Evolutionary conservation across 176 grass and related monocot genomes (phyloP), one percentile per base, ranked within the genome.

Genomic region (Cenchrus purpureus): DNA sequence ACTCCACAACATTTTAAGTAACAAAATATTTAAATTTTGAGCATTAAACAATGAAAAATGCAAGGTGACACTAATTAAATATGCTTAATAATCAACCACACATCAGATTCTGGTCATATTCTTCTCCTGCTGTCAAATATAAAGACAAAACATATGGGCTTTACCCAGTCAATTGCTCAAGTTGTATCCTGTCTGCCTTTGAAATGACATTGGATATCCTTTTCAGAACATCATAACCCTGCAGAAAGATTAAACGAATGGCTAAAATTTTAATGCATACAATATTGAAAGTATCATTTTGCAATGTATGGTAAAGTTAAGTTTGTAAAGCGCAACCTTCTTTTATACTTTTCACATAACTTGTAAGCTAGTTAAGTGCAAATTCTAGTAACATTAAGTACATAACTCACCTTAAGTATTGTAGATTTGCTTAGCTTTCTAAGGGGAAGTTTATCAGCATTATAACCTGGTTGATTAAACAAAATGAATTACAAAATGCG

Each of bases 381-480:
- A 68, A 50, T 57, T 78, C 44, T 45, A 4, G 44, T 45, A 45
- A 48, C 29, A 68, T 67, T 45, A 61, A 45, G 44, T 45, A 78
- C 44, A 51, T 64, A 85, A 65, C 89, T 84, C 10, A 98, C 92
- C 92, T 98, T 93, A 74, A 95, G 81, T 86, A 98, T 92, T 79
- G 91, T 98, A 80, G 95, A 91, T 90, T 95, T 95, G 76, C 95
- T 95, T 83, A 98, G 87, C 85, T 93, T 98, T 77, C 95, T 92
- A 82, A 98, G 92, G 76, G 95, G 95, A 74, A 98, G 83, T 84
- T 95, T 98, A 55, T 98, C 95, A 80, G 95, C 92, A 90, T 98
- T 95, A 83, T 95, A 98, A 60, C 95, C 95, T 98, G 83, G 16
- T 80, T 78, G 59, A 44, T 76, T 82, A 84, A 37, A 31, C n/a